Evolutionary conservation across 1,284 basidiomycete species (phyloP).

Genomic region (Heterobasidion annosum): DNA sequence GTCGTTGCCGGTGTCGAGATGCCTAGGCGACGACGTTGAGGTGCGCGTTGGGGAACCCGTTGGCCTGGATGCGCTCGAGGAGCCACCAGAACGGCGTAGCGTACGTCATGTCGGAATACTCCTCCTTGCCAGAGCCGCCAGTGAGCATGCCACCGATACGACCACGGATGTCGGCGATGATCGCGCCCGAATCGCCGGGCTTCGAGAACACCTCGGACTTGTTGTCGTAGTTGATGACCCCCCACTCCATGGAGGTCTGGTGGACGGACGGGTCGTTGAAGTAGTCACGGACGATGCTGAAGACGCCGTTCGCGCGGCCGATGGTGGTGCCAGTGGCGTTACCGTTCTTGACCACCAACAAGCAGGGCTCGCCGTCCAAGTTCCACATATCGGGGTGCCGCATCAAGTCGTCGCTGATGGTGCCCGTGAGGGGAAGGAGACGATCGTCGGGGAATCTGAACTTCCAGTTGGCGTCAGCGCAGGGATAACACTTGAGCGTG

Average conservation of each 20-base stretch:
- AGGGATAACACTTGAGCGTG: constrained; percentile 14
- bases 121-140: constrained; percentile 15
- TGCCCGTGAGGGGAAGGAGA: constrained; percentile 19
- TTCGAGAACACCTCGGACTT: constrained; percentile 22
- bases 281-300: constrained; percentile 22
- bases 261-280: constrained; percentile 9
- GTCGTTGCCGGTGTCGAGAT: neutral
- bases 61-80: constrained; percentile 16
- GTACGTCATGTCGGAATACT: constrained; percentile 21
- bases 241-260: constrained; percentile 21
- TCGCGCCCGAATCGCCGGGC: constrained; percentile 26
- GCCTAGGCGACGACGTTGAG: constrained; percentile 11
- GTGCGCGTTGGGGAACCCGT: constrained; percentile 17
- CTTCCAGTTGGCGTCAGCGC: constrained; percentile 11
- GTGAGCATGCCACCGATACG: constrained; percentile 22
- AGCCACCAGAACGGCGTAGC: constrained; percentile 25
- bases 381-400: constrained; percentile 17
- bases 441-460: constrained; percentile 23
- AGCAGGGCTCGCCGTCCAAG: constrained; percentile 15
- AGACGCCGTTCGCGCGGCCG: constrained; percentile 19
- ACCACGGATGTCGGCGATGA: constrained; percentile 17
- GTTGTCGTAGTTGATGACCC: constrained; percentile 17
- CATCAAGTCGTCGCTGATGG: constrained; percentile 22
- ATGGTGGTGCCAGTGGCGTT: constrained; percentile 22
- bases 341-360: constrained; percentile 25